These are phyloP conservation scores for Atalantia buxifolia DNA, from an alignment of 345 rosid species.

Conservation along the genomic window DNA sequence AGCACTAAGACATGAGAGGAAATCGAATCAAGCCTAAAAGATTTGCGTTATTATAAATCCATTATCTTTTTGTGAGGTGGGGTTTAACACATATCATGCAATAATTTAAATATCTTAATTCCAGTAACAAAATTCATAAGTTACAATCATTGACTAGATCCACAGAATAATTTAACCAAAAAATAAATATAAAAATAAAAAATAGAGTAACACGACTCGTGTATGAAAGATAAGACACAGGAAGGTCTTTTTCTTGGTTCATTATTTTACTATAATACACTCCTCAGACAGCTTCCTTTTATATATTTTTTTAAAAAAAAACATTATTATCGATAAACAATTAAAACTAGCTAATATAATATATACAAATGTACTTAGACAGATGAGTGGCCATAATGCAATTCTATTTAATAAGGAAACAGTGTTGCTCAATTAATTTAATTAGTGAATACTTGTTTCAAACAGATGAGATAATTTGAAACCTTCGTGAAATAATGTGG, in stretches of 20 bases:
- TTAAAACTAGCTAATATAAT: neutral
- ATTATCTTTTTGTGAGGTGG: neutral
- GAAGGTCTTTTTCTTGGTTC: neutral
- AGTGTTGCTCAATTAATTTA: too few relatives aligned
- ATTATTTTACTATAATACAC: neutral
- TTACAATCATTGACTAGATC: neutral
- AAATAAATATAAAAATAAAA: too few relatives aligned
- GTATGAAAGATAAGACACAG: neutral
- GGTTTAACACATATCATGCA: neutral
- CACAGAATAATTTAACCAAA: neutral
- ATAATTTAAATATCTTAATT: neutral
- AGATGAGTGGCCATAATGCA: neutral
- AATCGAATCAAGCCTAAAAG: constrained; percentile 3
- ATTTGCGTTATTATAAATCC: neutral
- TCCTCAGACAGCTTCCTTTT: neutral
- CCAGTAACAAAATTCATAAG: neutral
- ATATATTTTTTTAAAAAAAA: too few relatives aligned
- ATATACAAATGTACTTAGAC: neutral
- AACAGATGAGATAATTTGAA: too few relatives aligned
- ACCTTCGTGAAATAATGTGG: too few relatives aligned
- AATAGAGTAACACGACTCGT: neutral
- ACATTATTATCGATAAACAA: neutral
- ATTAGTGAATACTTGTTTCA: too few relatives aligned
- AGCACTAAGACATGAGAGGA: neutral
- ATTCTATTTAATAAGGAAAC: too few relatives aligned